Evolutionary conservation across 225 moss, liverwort and hornwort species (phyloP).

Genomic region (Marchantia polymorpha): DNA sequence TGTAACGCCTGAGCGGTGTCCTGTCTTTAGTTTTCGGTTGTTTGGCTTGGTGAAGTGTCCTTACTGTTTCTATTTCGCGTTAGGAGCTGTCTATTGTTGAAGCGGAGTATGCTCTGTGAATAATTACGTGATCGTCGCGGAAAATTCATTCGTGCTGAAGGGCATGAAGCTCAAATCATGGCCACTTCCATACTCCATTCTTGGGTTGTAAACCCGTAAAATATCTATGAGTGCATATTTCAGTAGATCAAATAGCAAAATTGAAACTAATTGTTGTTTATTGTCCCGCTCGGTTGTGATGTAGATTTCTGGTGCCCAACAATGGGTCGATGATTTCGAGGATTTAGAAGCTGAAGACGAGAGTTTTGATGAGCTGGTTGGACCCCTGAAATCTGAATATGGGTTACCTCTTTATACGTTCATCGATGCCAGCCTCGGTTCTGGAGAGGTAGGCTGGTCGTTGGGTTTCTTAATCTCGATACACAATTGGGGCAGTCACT

Average conservation of each 20-base stretch:
- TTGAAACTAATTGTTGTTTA: background rate
- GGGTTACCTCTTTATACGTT: slow-evolving; percentile 51
- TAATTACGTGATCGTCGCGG: too few relatives aligned
- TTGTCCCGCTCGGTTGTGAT: background rate
- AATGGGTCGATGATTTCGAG: slow-evolving; percentile 56
- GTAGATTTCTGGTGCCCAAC: slow-evolving; percentile 66
- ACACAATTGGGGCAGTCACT: background rate
- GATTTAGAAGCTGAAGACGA: slow-evolving; percentile 22
- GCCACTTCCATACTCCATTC: too few relatives aligned
- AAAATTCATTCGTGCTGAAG: too few relatives aligned
- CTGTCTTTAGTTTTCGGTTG: too few relatives aligned
- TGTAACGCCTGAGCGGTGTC: too few relatives aligned
- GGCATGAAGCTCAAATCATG: too few relatives aligned
- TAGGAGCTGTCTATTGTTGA: too few relatives aligned
- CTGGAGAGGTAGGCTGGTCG: slow-evolving; percentile 44
- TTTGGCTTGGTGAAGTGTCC: too few relatives aligned
- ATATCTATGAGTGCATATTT: background rate
- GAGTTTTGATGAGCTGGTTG: slow-evolving; percentile 30
- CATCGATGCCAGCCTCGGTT: slow-evolving; percentile 61
- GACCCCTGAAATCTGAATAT: slow-evolving; percentile 40
- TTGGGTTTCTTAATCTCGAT: background rate
- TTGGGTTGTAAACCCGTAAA: too few relatives aligned
- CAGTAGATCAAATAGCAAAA: background rate
- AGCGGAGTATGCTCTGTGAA: too few relatives aligned
- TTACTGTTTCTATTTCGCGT: too few relatives aligned